Evolutionary conservation across 495 filamentous ascomycete species (phyloP).

Genomic region (Trichocladium antarcticum): DNA sequence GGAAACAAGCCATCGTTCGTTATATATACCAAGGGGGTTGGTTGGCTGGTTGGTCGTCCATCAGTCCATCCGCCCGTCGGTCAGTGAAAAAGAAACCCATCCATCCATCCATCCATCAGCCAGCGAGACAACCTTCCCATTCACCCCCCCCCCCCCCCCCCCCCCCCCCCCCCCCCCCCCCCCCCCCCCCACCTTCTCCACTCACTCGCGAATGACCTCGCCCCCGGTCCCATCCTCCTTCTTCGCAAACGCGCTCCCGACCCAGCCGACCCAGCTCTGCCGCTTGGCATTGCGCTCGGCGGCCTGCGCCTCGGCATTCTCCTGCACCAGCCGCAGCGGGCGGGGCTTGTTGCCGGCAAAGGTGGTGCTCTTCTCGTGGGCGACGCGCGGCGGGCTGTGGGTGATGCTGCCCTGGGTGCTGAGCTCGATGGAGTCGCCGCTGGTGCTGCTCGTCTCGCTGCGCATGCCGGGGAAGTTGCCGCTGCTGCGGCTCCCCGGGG

Average conservation of each 20-base stretch:
- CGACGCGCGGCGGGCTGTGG: constrained; percentile 36
- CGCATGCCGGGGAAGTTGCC: constrained; percentile 47
- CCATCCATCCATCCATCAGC: background rate
- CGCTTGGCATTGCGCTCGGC: constrained; percentile 37
- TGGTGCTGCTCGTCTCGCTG: constrained; percentile 51
- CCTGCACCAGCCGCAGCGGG: constrained; percentile 78
- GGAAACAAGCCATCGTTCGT: background rate
- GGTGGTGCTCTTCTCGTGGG: constrained; percentile 51
- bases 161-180: background rate
- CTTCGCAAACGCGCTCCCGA: constrained; percentile 32
- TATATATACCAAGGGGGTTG: constrained; percentile 1
- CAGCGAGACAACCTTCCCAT: background rate
- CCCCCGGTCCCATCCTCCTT: constrained; percentile 21
- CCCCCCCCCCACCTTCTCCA: too few relatives aligned
- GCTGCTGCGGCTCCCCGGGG: constrained; percentile 31
- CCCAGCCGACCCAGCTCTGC: constrained; percentile 49
- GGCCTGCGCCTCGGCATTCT: constrained; percentile 29
- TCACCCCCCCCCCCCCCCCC: background rate
- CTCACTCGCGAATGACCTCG: constrained; percentile 21
- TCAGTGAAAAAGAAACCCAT: too few relatives aligned
- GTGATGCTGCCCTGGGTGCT: constrained; percentile 45
- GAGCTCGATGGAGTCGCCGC: constrained; percentile 48
- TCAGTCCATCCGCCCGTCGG: background rate
- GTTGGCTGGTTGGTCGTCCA: background rate
- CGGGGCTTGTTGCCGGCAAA: constrained; percentile 65